Percentiles rank a stretch among this genome's conserved stretches.
Evolutionary conservation across 176 grass and related monocot genomes (phyloP).

Genomic region (Oryza meridionalis): DNA sequence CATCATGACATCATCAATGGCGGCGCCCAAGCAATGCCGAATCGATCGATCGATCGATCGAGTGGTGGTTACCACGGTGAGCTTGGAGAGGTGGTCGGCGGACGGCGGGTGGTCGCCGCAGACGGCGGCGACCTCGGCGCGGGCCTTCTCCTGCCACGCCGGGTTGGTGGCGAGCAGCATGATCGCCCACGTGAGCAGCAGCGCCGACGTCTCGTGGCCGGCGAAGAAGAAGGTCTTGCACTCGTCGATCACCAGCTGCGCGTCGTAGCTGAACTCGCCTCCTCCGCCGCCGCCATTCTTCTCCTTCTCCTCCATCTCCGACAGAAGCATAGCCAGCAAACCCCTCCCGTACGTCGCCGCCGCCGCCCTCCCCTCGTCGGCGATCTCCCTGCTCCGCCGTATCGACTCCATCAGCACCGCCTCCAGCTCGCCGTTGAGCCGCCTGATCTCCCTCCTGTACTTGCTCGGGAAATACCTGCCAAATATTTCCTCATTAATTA

Average conservation of each 20-base stretch:
- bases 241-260: conserved; percentile 82
- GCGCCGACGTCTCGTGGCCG: conserved; percentile 84
- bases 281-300: neutral
- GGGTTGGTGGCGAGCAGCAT: conserved; percentile 91
- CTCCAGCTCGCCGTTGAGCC: conserved; percentile 74
- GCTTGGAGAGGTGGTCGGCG: conserved; percentile 76
- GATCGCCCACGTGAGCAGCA: conserved; percentile 88
- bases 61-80: conserved; percentile 57
- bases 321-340: conserved; percentile 62
- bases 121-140: conserved; percentile 67
- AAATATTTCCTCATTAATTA: conserved; percentile 18
- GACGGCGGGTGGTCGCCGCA: conserved; percentile 63
- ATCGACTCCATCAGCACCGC: conserved; percentile 65
- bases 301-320: conserved; percentile 64
- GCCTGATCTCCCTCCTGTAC: conserved; percentile 73
- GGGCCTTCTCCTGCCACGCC: conserved; percentile 75
- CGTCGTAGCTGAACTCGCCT: conserved; percentile 62
- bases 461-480: conserved; percentile 86
- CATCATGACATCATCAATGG: no score
- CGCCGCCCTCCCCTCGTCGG: conserved; percentile 64
- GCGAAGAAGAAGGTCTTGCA: conserved; percentile 99
- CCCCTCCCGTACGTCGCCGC: conserved; percentile 56
- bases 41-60: no score
- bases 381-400: conserved; percentile 60
- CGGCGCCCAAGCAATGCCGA: no score